Base-by-base conservation (phyloP, 495 filamentous ascomycete genomes). In the Penicillium flavigenum region DNA sequence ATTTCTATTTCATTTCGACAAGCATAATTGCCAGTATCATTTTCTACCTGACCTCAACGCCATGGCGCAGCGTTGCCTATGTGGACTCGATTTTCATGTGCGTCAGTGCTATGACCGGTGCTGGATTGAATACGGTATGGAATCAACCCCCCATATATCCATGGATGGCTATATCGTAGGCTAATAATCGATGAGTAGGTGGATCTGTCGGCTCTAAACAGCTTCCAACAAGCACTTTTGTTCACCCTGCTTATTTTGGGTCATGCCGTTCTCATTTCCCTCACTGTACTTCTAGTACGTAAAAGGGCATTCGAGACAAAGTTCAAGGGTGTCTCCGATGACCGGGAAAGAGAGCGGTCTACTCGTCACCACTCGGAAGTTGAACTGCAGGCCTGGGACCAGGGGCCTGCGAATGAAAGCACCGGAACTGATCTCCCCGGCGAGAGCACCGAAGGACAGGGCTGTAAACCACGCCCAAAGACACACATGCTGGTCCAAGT, bases 21-120 rank as follows among this genome's bases (percentile, higher is more conserved):
- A 83, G 78, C 41, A 63, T 93, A n/a, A 51, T 88, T 36, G 74
- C 79, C 26, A 89, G 87, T 38, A 55, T 88, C 45, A 80, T 95
- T 46, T 92, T 95, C 71, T 94, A 85, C 81, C 80, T 80, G 41
- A 81, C 83, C 4, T 86, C 88, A 2, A 83, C 76, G 5, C 85
- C 86, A 17, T 68, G 74, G 43, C 68, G 76, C 38, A 87, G 79
- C 57, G 81, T 96, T 58, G 76, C 78, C 48, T 96, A 90, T 72
- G 80, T 81, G 8, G 88, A 96, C 67, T 81, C 85, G 12, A 73
- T 96, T 11, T 96, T 93, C 65, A 68, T 95, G 38, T 82, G 83
- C 44, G 83, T 88, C 42, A 88, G 84, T 59, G 90, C 91, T 24
- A 93, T 94, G 83, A 92, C 90, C 16, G 79, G 86, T 50, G 87